Conservation (phyloP, 202 grass and related monocot genomes). For the Panicum virgatum region DNA sequence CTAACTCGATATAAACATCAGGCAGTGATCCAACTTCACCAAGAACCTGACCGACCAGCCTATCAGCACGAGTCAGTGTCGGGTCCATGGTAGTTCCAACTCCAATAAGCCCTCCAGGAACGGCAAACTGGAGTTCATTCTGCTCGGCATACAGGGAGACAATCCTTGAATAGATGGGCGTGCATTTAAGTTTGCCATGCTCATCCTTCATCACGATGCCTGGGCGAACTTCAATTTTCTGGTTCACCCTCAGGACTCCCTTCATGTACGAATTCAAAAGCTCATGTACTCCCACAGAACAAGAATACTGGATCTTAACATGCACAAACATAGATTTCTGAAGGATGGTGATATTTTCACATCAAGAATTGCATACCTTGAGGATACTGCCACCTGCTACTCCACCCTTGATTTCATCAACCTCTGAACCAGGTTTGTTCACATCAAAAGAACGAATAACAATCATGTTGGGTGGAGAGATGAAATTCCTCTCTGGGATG, state of each 20-base stretch:
- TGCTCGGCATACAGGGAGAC: conserved; percentile 78
- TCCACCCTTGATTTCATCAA: conserved; percentile 17
- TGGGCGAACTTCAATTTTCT: conserved; percentile 75
- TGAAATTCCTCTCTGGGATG: conserved; percentile 85
- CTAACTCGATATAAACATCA: conserved; percentile 73
- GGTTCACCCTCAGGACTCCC: conserved; percentile 85
- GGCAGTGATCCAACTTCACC: conserved; percentile 75
- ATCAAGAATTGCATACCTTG: conserved; percentile 7
- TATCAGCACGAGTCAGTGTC: conserved; percentile 73
- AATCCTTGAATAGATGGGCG: conserved; percentile 81
- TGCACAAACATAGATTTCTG: neutral
- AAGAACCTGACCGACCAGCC: conserved; percentile 81
- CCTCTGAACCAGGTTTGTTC: conserved; percentile 27
- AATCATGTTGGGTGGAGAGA: conserved; percentile 96
- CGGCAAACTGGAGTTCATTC: conserved; percentile 81
- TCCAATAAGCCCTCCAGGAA: conserved; percentile 81
- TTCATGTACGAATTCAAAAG: neutral
- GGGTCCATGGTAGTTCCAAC: conserved; percentile 90
- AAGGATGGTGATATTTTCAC: neutral
- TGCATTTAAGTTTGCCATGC: conserved; percentile 65
- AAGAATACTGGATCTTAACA: neutral
- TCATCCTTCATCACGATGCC: conserved; percentile 78
- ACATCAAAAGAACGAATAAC: conserved; percentile 95
- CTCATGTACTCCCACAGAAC: neutral
- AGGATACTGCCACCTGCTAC: conserved; percentile 26